phyloP scores from a whole-genome alignment of 2,329 filamentous ascomycete genomes.

The Balansia obtecta region DNA sequence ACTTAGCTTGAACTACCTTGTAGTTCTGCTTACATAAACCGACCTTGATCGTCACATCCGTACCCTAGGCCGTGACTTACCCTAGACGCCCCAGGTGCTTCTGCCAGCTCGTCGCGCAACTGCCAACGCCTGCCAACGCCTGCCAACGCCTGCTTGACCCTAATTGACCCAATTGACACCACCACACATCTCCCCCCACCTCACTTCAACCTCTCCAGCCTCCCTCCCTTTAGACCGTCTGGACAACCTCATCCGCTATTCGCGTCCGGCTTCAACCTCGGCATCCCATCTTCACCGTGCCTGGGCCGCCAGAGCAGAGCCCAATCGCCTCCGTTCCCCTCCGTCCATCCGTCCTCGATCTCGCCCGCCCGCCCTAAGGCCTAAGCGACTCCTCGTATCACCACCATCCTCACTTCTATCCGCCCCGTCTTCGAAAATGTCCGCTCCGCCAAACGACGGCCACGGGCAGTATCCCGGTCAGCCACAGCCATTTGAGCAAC shows the following conservation, averaged over 20 bases:
- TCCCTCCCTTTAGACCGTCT: too few species aligned
- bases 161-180: constrained; percentile 1
- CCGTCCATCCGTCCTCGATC: constrained; percentile 1
- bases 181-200: constrained; percentile 5
- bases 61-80: too few species aligned
- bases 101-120: too few species aligned
- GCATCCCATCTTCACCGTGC: constrained; percentile 1
- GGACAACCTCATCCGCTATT: constrained; percentile 5
- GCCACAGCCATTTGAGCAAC: constrained; percentile 31
- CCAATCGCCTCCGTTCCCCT: background rate
- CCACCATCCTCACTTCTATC: constrained; percentile 9
- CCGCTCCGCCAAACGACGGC: constrained; percentile 43
- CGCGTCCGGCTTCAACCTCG: background rate
- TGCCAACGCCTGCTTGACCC: background rate
- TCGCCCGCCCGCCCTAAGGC: constrained; percentile 3
- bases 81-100: too few species aligned
- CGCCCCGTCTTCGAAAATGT: constrained; percentile 33
- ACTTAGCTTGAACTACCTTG: too few species aligned
- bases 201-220: constrained; percentile 5
- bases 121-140: too few species aligned
- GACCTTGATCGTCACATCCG: too few species aligned
- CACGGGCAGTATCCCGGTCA: constrained; percentile 36
- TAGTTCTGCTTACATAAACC: too few species aligned
- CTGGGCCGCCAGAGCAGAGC: constrained; percentile 8
- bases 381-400: constrained; percentile 12